Base-by-base conservation (phyloP, 1,139 yeast species). In the Kodamaea plutei region DNA sequence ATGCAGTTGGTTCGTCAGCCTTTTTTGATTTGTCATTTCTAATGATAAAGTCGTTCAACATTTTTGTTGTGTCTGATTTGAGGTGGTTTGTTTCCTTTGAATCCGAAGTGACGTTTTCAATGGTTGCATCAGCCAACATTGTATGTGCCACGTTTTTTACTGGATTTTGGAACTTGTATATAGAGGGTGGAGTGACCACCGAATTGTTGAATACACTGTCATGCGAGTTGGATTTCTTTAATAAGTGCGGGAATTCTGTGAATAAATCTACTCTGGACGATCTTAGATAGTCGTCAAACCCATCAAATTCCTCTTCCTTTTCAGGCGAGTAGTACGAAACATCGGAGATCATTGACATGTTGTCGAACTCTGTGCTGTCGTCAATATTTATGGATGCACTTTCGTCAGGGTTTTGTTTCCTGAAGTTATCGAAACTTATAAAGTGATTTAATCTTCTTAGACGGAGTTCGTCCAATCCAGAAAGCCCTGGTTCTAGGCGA, bases 81-180 rank as follows among this genome's bases (percentile, higher is more conserved):
- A 39, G 7, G 4, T 3, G 14, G n/a, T 8, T 9, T 21, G 23
- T 4, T n/a, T 21, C 12, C 8, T 8, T 9, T 21, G 23, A 4
- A 21, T 21, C 12, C 8, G 14, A 21, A 8, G 5, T 21, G 12
- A 21, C 23, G 11, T 8, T 46, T 33, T 61, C 63, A 7, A 60
- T 41, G 2, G 65, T 60, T 10, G 68, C 62, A 52, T 37, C 14
- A 4, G 23, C 23, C 14, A 10, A 10, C 14, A 8, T 10, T 10
- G 20, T 17, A 17, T 11, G 5, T 21, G 12, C 8, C 8, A 21
- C 14, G 23, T 47, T 56, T 14, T 54, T 57, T 8, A 58, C 57
- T 0, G 73, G 73, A 39, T 67, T 67, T 38, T 66, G 71, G 41
- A 64, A 66, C 31, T 56, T 44, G 22, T 35, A 35, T 45, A 37